A percentile compares a stretch with the other conserved stretches of the same genome.
Conservation (phyloP, 805 yeast species). For the Pichia gijzeniarum region DNA sequence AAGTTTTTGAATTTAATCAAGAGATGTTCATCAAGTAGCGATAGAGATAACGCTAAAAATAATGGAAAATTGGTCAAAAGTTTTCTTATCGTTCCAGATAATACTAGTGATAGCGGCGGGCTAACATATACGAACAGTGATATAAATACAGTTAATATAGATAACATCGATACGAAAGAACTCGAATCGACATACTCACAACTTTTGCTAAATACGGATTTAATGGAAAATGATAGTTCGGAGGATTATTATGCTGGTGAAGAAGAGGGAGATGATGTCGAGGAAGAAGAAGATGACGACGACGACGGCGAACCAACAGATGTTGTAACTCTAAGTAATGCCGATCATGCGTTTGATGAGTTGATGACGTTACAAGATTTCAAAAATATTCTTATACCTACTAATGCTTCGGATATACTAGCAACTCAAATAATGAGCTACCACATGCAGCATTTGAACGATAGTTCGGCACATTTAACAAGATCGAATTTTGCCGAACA, state of each 20-base stretch:
- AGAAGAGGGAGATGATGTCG: background rate
- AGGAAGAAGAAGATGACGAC: slow-evolving; percentile 5
- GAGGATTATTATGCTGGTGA: slow-evolving; percentile 1
- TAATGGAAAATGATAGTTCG: slow-evolving; percentile 6
- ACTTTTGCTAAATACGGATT: slow-evolving; percentile 4
- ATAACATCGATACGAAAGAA: slow-evolving; percentile 6
- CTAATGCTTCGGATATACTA: slow-evolving; percentile 21
- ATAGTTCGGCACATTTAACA: slow-evolving; percentile 16
- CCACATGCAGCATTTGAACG: slow-evolving; percentile 19
- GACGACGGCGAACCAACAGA: slow-evolving; percentile 7
- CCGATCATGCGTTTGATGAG: slow-evolving; percentile 13
- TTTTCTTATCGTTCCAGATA: background rate
- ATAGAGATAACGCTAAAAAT: background rate
- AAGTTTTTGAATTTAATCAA: background rate
- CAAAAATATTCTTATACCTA: slow-evolving; percentile 15
- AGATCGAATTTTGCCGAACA: slow-evolving; percentile 24
- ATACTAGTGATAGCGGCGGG: slow-evolving; percentile 1
- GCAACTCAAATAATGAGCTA: slow-evolving; percentile 24
- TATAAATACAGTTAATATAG: slow-evolving; percentile 18
- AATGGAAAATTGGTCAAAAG: background rate
- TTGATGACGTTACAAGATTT: slow-evolving; percentile 23
- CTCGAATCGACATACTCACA: slow-evolving; percentile 3
- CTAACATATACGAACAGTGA: slow-evolving; percentile 6
- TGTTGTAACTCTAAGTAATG: slow-evolving; percentile 3
- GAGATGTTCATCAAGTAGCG: background rate